These are phyloP conservation scores for Musa itinerans DNA, from an alignment of 176 grass and related monocot genomes.

Conservation along the genomic window DNA sequence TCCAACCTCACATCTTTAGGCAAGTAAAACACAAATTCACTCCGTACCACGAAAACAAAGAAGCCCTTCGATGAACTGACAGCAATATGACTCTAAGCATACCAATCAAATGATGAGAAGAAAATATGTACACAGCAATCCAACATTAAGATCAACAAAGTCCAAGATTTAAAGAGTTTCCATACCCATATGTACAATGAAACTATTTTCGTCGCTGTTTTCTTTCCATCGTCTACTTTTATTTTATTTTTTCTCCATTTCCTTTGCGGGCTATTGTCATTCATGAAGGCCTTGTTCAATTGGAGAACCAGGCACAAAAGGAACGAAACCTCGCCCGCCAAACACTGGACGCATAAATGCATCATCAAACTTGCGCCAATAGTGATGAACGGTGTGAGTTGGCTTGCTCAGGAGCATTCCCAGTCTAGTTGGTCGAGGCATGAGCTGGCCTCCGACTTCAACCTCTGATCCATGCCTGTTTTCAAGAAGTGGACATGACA, in stretches of 20 bases:
- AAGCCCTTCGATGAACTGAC: too few relatives aligned
- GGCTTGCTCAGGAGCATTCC: constrained; percentile 87
- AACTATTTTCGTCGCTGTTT: background rate
- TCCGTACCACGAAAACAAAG: too few relatives aligned
- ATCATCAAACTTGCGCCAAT: constrained; percentile 96
- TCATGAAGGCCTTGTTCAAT: constrained; percentile 46
- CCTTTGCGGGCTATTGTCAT: constrained; percentile 1
- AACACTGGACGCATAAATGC: constrained; percentile 92
- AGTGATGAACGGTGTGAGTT: constrained; percentile 76
- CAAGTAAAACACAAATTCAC: too few relatives aligned
- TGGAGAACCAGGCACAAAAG: constrained; percentile 67
- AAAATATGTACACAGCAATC: background rate
- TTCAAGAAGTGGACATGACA: constrained; percentile 49
- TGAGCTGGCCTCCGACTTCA: constrained; percentile 24
- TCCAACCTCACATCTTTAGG: too few relatives aligned
- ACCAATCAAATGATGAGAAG: background rate
- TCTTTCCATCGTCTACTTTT: background rate
- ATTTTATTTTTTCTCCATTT: background rate
- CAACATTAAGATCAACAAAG: background rate
- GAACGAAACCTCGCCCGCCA: constrained; percentile 78
- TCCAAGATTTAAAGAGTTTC: background rate
- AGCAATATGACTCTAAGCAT: background rate
- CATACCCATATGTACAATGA: background rate
- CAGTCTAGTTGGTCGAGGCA: constrained; percentile 67
- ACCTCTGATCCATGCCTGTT: constrained; percentile 44